These are phyloP conservation scores for Pichia inconspicua DNA, from an alignment of 1,139 yeast species.

Conservation along the genomic window DNA sequence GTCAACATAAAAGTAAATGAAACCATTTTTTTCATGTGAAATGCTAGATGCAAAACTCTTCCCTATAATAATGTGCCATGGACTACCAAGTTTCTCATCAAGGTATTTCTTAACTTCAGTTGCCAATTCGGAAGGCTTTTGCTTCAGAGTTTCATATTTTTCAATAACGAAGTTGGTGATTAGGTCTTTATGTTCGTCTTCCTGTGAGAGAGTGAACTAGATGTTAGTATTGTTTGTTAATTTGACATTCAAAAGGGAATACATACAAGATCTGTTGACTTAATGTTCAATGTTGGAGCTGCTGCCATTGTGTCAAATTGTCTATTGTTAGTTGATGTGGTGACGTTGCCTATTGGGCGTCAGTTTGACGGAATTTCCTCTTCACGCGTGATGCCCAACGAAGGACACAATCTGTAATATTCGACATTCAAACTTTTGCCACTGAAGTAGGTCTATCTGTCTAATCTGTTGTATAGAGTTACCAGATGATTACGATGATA, in stretches of 20 bases:
- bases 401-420: too few species aligned
- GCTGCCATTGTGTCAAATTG: neutral
- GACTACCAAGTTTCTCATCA: slow-evolving; percentile 61
- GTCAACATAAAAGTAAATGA: slow-evolving; percentile 78
- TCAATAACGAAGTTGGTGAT: slow-evolving; percentile 52
- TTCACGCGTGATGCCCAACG: too few species aligned
- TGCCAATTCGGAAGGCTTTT: slow-evolving; percentile 69
- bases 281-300: neutral
- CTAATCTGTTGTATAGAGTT: too few species aligned
- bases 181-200: slow-evolving; percentile 52
- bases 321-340: neutral
- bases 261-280: slow-evolving; percentile 10
- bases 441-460: too few species aligned
- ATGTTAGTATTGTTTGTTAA: neutral
- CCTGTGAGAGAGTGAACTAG: slow-evolving; percentile 18
- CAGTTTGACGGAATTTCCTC: neutral
- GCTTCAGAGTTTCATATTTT: slow-evolving; percentile 39
- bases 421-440: too few species aligned
- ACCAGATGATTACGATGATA: too few species aligned
- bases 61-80: slow-evolving; percentile 97
- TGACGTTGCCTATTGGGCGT: too few species aligned
- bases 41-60: slow-evolving; percentile 89
- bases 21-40: slow-evolving; percentile 76
- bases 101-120: slow-evolving; percentile 69
- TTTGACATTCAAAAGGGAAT: neutral